Conservation (phyloP, 768 basidiomycete genomes). For the Suillus tomentosus region DNA sequence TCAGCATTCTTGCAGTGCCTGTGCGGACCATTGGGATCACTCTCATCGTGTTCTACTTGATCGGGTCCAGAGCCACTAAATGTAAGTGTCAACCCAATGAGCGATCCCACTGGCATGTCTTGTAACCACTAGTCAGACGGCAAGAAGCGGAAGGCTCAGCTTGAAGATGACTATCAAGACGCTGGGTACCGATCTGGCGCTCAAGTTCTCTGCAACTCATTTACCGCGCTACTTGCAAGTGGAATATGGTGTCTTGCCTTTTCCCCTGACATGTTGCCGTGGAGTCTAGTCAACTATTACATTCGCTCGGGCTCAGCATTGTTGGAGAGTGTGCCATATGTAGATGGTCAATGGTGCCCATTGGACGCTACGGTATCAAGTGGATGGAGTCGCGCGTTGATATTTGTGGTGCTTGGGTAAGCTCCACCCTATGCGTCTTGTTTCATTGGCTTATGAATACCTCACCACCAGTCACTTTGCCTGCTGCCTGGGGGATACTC, state of each 20-base stretch:
- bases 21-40: conserved; percentile 63
- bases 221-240: conserved; percentile 59
- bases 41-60: conserved; percentile 76
- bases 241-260: conserved; percentile 67
- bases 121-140: conserved; percentile 49
- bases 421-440: conserved; percentile 20
- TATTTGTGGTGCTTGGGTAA: conserved; percentile 70
- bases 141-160: conserved; percentile 67
- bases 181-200: conserved; percentile 74
- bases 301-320: conserved; percentile 25
- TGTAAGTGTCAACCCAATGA: conserved; percentile 40
- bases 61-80: conserved; percentile 84
- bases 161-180: conserved; percentile 79
- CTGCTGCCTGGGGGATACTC: conserved; percentile 88
- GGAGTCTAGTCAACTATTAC: conserved; percentile 28
- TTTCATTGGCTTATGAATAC: conserved; percentile 10
- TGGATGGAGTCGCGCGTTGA: conserved; percentile 60
- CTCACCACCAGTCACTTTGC: conserved; percentile 68
- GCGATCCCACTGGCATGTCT: neutral
- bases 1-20: conserved; percentile 68
- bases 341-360: conserved; percentile 60
- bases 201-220: conserved; percentile 85
- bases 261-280: conserved; percentile 43
- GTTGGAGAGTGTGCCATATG: neutral
- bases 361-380: conserved; percentile 42